Evolutionary conservation across 805 yeast genomes (phyloP), one percentile per base, ranked within the genome.

Genomic region (Dipodascus albidus): DNA sequence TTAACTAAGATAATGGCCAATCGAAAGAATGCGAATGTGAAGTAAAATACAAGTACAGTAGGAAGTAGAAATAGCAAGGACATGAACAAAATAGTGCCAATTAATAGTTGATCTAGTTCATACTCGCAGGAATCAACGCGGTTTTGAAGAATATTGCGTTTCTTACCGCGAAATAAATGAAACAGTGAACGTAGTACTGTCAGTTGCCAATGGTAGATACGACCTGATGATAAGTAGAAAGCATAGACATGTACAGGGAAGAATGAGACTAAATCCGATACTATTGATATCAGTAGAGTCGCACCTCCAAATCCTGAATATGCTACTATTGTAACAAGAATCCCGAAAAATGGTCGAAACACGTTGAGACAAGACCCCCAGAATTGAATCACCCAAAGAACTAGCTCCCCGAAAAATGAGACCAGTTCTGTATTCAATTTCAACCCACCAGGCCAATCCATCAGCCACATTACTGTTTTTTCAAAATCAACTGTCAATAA

Each of bases 401-500:
- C 84, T 50, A 93, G 68, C 54, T 88, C 95, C 35, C 96, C 96
- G 64, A 91, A 75, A 62, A 93, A 95, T 15, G 73, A 75, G 0
- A 96, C 87, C 19, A 93, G 73, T 62, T 89, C 96, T 55, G 81
- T 83, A 66, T 93, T 93, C 52, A 93, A 76, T 63, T 93, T 93
- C 61, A 93, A 81, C 2, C 99, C 99, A 15, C 91, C 96, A 0
- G 99, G 99, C 62, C 90, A 85, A 56, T 81, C 77, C 73, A 89
- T 87, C 38, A 93, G 73, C 90, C 95, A 85, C 0, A 71, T 59
- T 2, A 90, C 80, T 41, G 82, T 64, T 1, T 63, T 56, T 19
- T 74, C 68, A 47, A 83, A 67, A n/a, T 73, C 72, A 33, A 70
- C 62, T 53, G 78, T 78, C 14, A 83, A 57, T 1, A 73, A 54